A percentile compares a stretch with the other conserved stretches of the same genome.
phyloP scores from a whole-genome alignment of 2,329 filamentous ascomycete genomes.

The Penicillium sp. region DNA sequence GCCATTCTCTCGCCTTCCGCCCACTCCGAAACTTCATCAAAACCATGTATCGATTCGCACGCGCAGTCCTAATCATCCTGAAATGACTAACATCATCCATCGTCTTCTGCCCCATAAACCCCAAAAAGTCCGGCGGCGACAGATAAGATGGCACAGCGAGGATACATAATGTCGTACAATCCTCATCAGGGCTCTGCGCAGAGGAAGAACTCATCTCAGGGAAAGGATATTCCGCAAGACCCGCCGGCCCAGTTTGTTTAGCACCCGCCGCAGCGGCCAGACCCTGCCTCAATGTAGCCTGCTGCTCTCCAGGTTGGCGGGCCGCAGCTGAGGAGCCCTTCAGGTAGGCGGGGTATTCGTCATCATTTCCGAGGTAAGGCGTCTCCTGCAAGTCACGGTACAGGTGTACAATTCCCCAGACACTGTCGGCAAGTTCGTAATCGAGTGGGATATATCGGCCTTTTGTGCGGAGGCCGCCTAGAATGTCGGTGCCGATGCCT shows the following conservation, averaged over 20 bases:
- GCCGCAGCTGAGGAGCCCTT: slow-evolving; percentile 40
- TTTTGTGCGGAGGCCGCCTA: slow-evolving; percentile 74
- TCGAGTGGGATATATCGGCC: slow-evolving; percentile 73
- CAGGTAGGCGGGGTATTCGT: slow-evolving; percentile 48
- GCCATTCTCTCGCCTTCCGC: slow-evolving; percentile 74
- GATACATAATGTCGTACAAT: slow-evolving; percentile 87
- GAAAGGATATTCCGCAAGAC: slow-evolving; percentile 19
- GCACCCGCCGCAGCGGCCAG: slow-evolving; percentile 18
- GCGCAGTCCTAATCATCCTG: slow-evolving; percentile 85
- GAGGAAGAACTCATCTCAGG: slow-evolving; percentile 17
- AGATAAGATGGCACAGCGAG: slow-evolving; percentile 93
- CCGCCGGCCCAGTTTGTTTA: neutral
- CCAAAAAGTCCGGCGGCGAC: slow-evolving; percentile 84
- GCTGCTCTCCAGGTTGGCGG: slow-evolving; percentile 28
- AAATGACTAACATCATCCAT: slow-evolving; percentile 87
- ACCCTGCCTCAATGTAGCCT: slow-evolving; percentile 12
- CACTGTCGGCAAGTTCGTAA: slow-evolving; percentile 70
- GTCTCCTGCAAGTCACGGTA: slow-evolving; percentile 83
- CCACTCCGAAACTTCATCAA: slow-evolving; percentile 87
- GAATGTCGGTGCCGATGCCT: slow-evolving; percentile 51
- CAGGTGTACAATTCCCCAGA: slow-evolving; percentile 91
- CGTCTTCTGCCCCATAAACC: slow-evolving; percentile 86
- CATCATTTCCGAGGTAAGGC: slow-evolving; percentile 51
- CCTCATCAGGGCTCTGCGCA: slow-evolving; percentile 43
- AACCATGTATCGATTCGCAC: slow-evolving; percentile 89